These are phyloP conservation scores for Alopecurus myosuroides DNA, from an alignment of 176 grass and related monocot species.

Conservation along the genomic window DNA sequence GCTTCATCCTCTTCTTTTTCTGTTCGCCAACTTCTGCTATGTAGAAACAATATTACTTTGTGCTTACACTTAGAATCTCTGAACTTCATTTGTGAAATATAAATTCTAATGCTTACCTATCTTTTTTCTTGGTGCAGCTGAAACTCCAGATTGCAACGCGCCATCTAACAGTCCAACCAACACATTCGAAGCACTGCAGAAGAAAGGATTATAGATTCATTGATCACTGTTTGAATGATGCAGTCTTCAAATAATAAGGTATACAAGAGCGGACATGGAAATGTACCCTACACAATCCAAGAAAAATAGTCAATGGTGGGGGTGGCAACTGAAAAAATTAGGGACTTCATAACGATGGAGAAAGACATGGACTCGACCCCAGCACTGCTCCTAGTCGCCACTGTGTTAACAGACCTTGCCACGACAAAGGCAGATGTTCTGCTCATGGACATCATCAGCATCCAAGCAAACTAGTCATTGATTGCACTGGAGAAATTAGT, in stretches of 20 bases:
- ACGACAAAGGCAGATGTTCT: not conserved
- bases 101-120: constrained; percentile 53
- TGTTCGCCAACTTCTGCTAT: constrained; percentile 70
- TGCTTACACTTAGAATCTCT: constrained; percentile 1
- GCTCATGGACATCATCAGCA: not conserved
- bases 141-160: constrained; percentile 65
- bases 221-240: not conserved
- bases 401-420: not conserved
- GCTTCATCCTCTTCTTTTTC: constrained; percentile 92
- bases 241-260: constrained; percentile 24
- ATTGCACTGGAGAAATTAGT: not conserved
- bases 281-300: not conserved
- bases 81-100: not conserved
- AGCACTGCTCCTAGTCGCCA: not conserved
- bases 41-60: constrained; percentile 29
- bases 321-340: not conserved
- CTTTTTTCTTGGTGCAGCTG: constrained; percentile 75
- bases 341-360: not conserved
- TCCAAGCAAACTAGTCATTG: not conserved
- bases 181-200: constrained; percentile 53
- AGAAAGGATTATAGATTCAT: not conserved
- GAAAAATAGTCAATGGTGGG: not conserved
- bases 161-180: constrained; percentile 65
- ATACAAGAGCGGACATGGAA: not conserved
- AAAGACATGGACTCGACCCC: not conserved